Percentiles rank a stretch among this genome's conserved stretches.
phyloP scores from a whole-genome alignment of 169 alveolate species.

The Cryptosporidium felis region DNA sequence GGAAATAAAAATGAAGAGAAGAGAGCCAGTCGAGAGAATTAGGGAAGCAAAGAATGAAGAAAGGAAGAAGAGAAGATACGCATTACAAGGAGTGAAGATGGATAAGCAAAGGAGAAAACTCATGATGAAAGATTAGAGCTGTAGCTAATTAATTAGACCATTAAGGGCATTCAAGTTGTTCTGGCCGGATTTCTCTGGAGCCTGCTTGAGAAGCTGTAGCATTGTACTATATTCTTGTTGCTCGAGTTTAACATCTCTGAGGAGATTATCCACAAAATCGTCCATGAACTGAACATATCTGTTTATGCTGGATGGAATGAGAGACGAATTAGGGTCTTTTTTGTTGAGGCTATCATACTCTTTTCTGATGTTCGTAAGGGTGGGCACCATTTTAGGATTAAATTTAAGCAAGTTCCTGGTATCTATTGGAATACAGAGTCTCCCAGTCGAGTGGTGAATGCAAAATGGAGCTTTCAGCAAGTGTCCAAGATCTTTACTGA shows the following conservation, averaged over 20 bases:
- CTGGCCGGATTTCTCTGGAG: too few relatives aligned
- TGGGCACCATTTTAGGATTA: slow-evolving; percentile 84
- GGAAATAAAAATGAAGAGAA: slow-evolving; percentile 34
- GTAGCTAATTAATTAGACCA: too few relatives aligned
- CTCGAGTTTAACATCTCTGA: slow-evolving; percentile 4
- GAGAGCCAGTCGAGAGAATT: slow-evolving; percentile 58
- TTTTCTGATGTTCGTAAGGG: slow-evolving; percentile 69
- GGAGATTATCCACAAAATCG: slow-evolving; percentile 33
- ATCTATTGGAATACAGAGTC: slow-evolving; percentile 86
- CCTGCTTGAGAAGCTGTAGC: too few relatives aligned
- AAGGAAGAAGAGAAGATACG: slow-evolving; percentile 71
- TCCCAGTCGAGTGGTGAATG: slow-evolving; percentile 90
- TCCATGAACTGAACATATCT: slow-evolving; percentile 25
- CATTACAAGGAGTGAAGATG: slow-evolving; percentile 44
- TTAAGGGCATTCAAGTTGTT: too few relatives aligned
- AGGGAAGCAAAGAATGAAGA: slow-evolving; percentile 70
- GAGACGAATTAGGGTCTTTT: not conserved
- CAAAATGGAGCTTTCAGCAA: slow-evolving; percentile 90
- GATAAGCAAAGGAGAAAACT: slow-evolving; percentile 69
- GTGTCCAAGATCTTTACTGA: slow-evolving; percentile 87
- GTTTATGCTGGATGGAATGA: slow-evolving; percentile 1
- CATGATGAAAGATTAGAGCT: slow-evolving; percentile 31
- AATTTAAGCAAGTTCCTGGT: slow-evolving; percentile 74
- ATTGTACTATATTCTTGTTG: slow-evolving; percentile 40
- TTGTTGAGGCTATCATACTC: slow-evolving; percentile 21